Evolutionary conservation across 2,329 filamentous ascomycete genomes (phyloP), one percentile per base, ranked within the genome.

Genomic region (Niveomyces coronatus): DNA sequence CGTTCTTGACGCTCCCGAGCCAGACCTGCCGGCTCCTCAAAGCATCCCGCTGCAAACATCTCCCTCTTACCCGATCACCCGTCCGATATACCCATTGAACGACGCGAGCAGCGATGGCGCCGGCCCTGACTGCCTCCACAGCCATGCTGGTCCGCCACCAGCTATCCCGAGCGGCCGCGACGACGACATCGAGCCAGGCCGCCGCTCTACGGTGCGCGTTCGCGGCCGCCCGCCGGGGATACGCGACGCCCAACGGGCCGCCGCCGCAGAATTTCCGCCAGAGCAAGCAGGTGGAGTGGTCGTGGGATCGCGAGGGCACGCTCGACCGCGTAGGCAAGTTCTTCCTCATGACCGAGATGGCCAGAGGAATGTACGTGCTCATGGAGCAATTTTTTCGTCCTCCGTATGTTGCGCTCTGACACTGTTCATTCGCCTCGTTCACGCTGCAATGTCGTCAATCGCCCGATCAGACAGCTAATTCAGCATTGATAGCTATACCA

Each of bases 361-460:
- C 85, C 61, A 79, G 91, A 57, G 91, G 91, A 63, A 96, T 98
- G 91, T 98, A 95, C 58, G 80, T 98, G 50, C 78, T 91, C 63
- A 60, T 98, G 58, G 91, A 98, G 75, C 89, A 98, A 70, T 98
- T 83, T 76, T 96, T 98, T 72, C 74, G 91, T 63, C 86, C 89
- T 66, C 88, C 91, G 84, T 96, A 74, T 74, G 87, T 87, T 33
- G 7, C 20, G 10, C 9, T 19, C 18, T 29, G n/a, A 9, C 15
- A 19, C 18, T 6, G 17, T 10, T 13, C 3, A n/a, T 11, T 17
- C 20, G 20, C 2, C 15, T 3, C 4, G 19, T 18, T 37, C 15
- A 10, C 23, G n/a, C 37, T 45, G 34, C 44, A 23, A 18, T 19
- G 30, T 15, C n/a, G 8, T 5, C 31, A 13, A 23, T 15, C 30